A percentile compares a stretch with the other conserved stretches of the same genome.
Conservation (phyloP, 345 rosid genomes). For the Luvunga scandens region DNA sequence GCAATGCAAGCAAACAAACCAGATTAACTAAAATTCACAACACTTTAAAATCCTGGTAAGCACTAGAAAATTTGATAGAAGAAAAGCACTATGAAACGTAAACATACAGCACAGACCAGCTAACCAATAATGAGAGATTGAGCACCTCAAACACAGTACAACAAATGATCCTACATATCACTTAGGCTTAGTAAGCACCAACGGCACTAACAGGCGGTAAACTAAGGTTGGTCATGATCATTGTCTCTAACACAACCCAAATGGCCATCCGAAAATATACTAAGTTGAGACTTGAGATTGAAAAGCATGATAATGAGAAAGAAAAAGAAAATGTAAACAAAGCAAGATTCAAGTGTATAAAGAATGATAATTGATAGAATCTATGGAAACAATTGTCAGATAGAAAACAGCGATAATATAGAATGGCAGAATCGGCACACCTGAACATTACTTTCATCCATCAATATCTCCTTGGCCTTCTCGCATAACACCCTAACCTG, state of each 20-base stretch:
- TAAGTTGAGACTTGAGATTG: background rate
- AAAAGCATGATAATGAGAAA: background rate
- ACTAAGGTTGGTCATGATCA: background rate
- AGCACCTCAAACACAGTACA: background rate
- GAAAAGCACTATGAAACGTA: background rate
- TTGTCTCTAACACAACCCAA: background rate
- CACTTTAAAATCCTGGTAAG: background rate
- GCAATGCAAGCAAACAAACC: conserved; percentile 16
- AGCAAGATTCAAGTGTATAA: background rate
- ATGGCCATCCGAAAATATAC: background rate
- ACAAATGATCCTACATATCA: background rate
- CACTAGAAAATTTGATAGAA: background rate
- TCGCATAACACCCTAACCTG: conserved; percentile 69
- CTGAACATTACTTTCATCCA: conserved; percentile 83
- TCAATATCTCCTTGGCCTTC: conserved; percentile 72
- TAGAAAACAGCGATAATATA: background rate
- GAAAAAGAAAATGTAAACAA: background rate
- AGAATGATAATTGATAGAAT: background rate
- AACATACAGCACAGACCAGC: background rate
- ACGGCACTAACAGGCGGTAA: background rate
- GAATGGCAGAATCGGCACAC: conserved; percentile 21
- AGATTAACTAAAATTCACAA: background rate
- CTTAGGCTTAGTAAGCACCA: background rate
- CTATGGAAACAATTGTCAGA: background rate
- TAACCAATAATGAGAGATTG: background rate